A percentile compares a stretch with the other conserved stretches of the same genome.
Evolutionary conservation across 495 filamentous ascomycete species (phyloP).

Genomic region (Talaromyces adpressus): DNA sequence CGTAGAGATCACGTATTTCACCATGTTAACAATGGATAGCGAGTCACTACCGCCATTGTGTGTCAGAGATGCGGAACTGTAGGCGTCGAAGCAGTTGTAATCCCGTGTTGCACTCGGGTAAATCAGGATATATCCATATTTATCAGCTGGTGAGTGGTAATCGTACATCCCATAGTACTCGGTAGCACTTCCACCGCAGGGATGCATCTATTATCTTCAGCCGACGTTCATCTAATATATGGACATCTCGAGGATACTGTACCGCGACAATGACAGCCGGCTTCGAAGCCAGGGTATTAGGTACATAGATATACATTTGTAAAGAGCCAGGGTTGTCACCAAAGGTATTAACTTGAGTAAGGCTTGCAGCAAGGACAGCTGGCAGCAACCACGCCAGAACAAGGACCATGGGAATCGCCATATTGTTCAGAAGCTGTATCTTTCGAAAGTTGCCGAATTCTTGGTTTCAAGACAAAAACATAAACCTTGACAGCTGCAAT

Average conservation of each 20-base stretch:
- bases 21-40: constrained; percentile 56
- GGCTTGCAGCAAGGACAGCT: background rate
- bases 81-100: constrained; percentile 56
- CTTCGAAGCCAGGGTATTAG: constrained; percentile 42
- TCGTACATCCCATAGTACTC: constrained; percentile 42
- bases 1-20: constrained; percentile 38
- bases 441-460: background rate
- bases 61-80: constrained; percentile 42
- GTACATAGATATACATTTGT: constrained; percentile 48
- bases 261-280: constrained; percentile 48
- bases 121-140: constrained; percentile 50
- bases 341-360: constrained; percentile 17
- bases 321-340: constrained; percentile 36
- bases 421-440: background rate
- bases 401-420: background rate
- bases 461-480: background rate
- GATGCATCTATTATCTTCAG: constrained; percentile 24
- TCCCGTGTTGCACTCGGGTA: constrained; percentile 43
- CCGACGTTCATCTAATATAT: background rate
- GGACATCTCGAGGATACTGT: constrained; percentile 21
- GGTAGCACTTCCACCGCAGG: constrained; percentile 31
- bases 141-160: constrained; percentile 42
- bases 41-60: constrained; percentile 54
- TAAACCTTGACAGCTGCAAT: background rate
- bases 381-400: constrained; percentile 3